phyloP scores from a whole-genome alignment of 192 early-diverging fungal species.

The Coemansia sp. region DNA sequence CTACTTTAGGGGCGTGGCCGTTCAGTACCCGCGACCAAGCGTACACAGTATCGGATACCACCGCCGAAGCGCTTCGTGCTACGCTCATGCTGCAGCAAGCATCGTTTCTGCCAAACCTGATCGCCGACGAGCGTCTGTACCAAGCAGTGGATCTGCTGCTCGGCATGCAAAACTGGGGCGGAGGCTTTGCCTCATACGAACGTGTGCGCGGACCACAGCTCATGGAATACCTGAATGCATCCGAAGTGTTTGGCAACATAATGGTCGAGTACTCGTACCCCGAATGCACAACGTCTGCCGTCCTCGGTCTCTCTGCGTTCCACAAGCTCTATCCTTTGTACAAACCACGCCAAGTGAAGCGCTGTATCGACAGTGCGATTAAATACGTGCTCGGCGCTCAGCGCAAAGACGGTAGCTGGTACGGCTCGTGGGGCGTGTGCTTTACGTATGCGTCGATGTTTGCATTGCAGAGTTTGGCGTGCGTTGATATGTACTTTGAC shows the following conservation, averaged over 20 bases:
- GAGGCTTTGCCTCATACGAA: constrained; percentile 95
- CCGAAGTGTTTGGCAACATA: constrained; percentile 97
- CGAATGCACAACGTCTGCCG: constrained; percentile 93
- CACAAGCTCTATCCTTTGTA: constrained; percentile 75
- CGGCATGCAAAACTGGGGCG: constrained; percentile 87
- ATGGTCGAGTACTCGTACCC: constrained; percentile 98
- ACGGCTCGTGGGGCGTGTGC: constrained; percentile 96
- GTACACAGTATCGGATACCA: constrained; percentile 95
- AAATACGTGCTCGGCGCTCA: constrained; percentile 77
- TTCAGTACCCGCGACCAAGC: constrained; percentile 92
- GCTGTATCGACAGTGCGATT: constrained; percentile 61
- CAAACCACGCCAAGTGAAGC: constrained; percentile 75
- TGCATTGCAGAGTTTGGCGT: constrained; percentile 80
- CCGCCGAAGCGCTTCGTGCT: constrained; percentile 87
- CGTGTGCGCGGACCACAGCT: constrained; percentile 70
- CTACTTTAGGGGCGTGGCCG: constrained; percentile 92
- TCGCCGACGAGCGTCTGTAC: constrained; percentile 70
- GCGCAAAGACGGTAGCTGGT: constrained; percentile 85
- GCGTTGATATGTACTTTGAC: constrained; percentile 78
- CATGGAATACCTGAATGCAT: constrained; percentile 90
- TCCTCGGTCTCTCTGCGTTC: constrained; percentile 84
- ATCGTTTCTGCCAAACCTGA: constrained; percentile 57
- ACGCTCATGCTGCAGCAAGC: constrained; percentile 72
- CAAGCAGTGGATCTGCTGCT: constrained; percentile 91
- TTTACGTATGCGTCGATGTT: constrained; percentile 97